Evolutionary conservation across 2,329 filamentous ascomycete genomes (phyloP).

Genomic region (Phaeomoniella chlamydospora): DNA sequence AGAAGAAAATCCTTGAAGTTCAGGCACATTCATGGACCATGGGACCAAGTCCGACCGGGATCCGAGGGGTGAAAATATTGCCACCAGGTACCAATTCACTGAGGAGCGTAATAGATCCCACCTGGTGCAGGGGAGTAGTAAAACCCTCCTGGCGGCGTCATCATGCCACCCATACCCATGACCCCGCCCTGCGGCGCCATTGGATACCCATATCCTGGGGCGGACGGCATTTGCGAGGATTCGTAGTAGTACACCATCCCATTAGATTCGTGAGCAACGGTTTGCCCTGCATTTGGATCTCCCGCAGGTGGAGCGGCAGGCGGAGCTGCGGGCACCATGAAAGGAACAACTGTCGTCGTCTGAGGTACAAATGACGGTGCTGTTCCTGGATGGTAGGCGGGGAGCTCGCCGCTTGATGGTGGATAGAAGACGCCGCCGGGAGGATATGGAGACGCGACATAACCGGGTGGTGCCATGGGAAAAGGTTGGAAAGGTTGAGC

Average conservation of each 20-base stretch:
- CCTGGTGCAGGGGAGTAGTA: slow-evolving; percentile 44
- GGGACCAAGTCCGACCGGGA: too few species aligned
- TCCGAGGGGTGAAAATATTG: too few species aligned
- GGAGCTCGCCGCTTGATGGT: slow-evolving; percentile 22
- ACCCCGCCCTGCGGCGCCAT: slow-evolving; percentile 37
- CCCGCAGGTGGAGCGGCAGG: slow-evolving; percentile 12
- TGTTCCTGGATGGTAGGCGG: slow-evolving; percentile 28
- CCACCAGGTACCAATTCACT: too few species aligned
- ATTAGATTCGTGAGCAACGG: slow-evolving; percentile 74
- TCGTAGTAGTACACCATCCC: slow-evolving; percentile 96
- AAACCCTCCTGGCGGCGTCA: slow-evolving; percentile 46
- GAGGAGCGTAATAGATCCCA: slow-evolving; percentile 31
- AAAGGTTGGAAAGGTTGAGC: slow-evolving; percentile 79
- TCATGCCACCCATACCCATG: slow-evolving; percentile 66
- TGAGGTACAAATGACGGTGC: slow-evolving; percentile 44
- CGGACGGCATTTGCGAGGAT: slow-evolving; percentile 44
- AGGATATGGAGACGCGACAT: slow-evolving; percentile 39
- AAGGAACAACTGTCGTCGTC: slow-evolving; percentile 31
- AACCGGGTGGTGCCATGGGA: slow-evolving; percentile 45
- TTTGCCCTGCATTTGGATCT: slow-evolving; percentile 28
- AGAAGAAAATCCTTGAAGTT: background rate
- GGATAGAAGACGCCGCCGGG: slow-evolving; percentile 58
- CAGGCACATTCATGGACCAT: too few species aligned
- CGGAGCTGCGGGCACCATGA: slow-evolving; percentile 16
- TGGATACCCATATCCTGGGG: slow-evolving; percentile 26